These are phyloP conservation scores for Boletus rubescentipes DNA, from an alignment of 768 basidiomycete species.

Conservation along the genomic window DNA sequence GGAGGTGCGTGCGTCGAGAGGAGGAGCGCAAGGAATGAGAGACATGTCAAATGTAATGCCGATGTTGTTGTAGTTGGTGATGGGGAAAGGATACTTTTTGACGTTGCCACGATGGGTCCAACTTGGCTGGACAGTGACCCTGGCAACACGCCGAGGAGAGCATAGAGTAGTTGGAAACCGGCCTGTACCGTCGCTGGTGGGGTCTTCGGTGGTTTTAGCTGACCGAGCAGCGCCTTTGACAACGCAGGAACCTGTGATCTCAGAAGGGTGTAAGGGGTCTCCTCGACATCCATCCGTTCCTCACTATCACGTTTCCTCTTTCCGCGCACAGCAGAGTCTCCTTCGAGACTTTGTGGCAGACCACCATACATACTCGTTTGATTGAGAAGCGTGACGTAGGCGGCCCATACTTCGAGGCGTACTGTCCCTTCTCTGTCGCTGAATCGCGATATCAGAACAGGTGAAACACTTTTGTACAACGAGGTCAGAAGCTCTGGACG, in stretches of 20 bases:
- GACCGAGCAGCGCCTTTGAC: constrained; percentile 79
- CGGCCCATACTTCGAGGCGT: constrained; percentile 86
- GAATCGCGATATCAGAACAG: constrained; percentile 87
- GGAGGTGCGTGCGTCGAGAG: constrained; percentile 65
- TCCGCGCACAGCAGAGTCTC: constrained; percentile 46
- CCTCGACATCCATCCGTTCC: constrained; percentile 70
- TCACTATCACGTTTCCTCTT: constrained; percentile 80
- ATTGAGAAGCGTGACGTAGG: constrained; percentile 76
- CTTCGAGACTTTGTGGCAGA: constrained; percentile 50
- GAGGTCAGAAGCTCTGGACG: constrained; percentile 82
- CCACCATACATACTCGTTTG: constrained; percentile 84
- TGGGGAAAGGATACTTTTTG: constrained; percentile 64
- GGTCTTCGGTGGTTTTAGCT: constrained; percentile 81
- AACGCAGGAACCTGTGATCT: constrained; percentile 74
- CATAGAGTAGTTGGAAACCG: constrained; percentile 76
- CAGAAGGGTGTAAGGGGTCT: constrained; percentile 70
- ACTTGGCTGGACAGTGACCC: constrained; percentile 78
- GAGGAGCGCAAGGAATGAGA: constrained; percentile 84
- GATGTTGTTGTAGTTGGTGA: constrained; percentile 76
- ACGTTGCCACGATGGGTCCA: constrained; percentile 57
- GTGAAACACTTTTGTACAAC: constrained; percentile 83
- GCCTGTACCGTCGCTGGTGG: constrained; percentile 77
- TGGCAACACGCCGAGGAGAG: constrained; percentile 75
- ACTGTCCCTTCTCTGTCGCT: constrained; percentile 96
- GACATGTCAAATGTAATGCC: constrained; percentile 75